A percentile compares a stretch with the other conserved stretches of the same genome.
Conservation (phyloP, 768 basidiomycete genomes). For the Lactifluus echinatus region DNA sequence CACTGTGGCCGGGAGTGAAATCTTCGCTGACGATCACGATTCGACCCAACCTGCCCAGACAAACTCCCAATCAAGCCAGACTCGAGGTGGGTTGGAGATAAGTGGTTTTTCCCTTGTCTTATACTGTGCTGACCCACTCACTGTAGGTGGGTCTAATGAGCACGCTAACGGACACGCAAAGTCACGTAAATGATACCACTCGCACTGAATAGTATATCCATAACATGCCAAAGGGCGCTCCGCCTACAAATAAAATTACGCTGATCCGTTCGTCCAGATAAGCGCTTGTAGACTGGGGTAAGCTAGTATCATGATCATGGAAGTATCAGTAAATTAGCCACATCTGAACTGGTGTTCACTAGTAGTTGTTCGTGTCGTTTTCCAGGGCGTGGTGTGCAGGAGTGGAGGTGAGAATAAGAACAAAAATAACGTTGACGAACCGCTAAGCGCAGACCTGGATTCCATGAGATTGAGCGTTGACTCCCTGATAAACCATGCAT, state of each 20-base stretch:
- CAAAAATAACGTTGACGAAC: no score
- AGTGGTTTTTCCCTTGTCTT: not conserved
- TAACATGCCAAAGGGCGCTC: not conserved
- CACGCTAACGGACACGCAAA: not conserved
- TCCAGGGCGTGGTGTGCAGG: no score
- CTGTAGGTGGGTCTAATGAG: not conserved
- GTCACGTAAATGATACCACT: not conserved
- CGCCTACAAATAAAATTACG: not conserved
- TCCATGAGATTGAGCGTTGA: no score
- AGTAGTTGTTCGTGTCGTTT: no score
- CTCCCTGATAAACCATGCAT: no score
- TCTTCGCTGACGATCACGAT: not conserved
- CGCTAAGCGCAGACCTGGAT: no score
- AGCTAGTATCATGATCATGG: no score
- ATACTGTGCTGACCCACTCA: constrained; percentile 6
- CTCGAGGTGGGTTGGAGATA: constrained; percentile 12
- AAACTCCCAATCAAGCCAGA: not conserved
- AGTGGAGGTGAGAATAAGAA: no score
- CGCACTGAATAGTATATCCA: not conserved
- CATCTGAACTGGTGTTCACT: no score
- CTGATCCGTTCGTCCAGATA: not conserved
- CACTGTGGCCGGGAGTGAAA: not conserved
- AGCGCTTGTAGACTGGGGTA: no score
- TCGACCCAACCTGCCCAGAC: not conserved
- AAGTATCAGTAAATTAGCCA: no score